Evolutionary conservation across 495 filamentous ascomycete genomes (phyloP), one percentile per base, ranked within the genome.

Genomic region (Tetracladium marchalianum): DNA sequence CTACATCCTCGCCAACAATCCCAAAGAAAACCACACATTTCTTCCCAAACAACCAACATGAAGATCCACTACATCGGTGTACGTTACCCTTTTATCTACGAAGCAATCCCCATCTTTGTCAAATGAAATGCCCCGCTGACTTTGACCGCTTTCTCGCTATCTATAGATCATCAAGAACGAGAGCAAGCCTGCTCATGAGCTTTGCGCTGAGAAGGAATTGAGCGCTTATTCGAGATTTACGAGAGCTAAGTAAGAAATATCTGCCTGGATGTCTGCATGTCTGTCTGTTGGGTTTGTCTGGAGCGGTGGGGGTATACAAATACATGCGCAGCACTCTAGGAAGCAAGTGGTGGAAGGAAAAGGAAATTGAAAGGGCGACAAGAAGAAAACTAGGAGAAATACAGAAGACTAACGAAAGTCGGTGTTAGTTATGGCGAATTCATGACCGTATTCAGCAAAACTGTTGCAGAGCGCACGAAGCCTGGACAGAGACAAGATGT

Each of bases 51-150:
- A 42, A 16, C 42, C 69, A 80, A 47, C 64, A 95, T 96, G 90
- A 95, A 94, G 78, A 70, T 97, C 57, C 77, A 84, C 68, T 95
- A 94, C 68, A 86, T 94, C 57, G 89, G 88, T 48, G 89, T 94
- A 81, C 50, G 80, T 64, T 16, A 32, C 5, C 31, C 35, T 15
- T 52, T 7, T 27, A 27, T 27, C 22, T 7, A 27, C 7, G n/a
- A n/a, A n/a, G n/a, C 42, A 46, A 13, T 12, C 41, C 43, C 44
- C 45, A 53, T 43, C 51, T 50, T 18, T 6, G 11, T 40, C 36
- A n/a, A 32, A 36, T 40, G 36, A n/a, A 32, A 36, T 13, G 13
- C 11, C 31, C 38, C 18, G 38, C 22, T 32, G 24, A 45, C 42
- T 39, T 58, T 43, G 47, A 47, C 31, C 41, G 35, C 56, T 41